Base-by-base conservation (phyloP, 2,329 filamentous ascomycete genomes). In the Mycocentrospora acerina region DNA sequence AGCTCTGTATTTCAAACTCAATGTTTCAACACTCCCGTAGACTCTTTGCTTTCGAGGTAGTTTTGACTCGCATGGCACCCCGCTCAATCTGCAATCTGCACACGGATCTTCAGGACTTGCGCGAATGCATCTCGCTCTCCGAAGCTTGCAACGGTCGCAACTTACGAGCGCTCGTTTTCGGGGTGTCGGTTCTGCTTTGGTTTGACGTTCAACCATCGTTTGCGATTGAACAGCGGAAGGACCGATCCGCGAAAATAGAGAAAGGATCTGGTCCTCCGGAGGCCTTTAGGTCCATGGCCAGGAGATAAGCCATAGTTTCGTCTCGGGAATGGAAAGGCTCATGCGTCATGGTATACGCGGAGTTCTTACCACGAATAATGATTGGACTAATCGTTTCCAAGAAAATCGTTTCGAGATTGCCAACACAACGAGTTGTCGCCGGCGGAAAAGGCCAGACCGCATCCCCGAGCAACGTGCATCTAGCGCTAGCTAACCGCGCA, bases 1-100 rank as follows among this genome's bases (percentile, higher is more conserved):
- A 3, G 71, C 68, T 29, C 71, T 59, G 42, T 70, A 73, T 18
- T 70, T 60, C 19, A 68, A 55, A 32, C 69, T 71, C 29, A 73
- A 53, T n/a, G 69, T 71, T 43, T 73, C 71, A 6, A 72, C 67
- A 40, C 70, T 72, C 12, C 71, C 71, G 37, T 73, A 73, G 9
- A 73, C 69, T 24, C 71, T 56, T 26, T 71, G 69, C 45, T 73
- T 73, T 16, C 71, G 64, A 5, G 71, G 71, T 24, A 72, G 53
- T 9, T 69, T 72, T 7, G 64, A 71, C 46, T 72, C 66, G 50
- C 71, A 73, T 24, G 55, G 51, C 17, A 70, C 66, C 7, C 64
- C 66, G 16, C 59, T 62, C 32, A 67, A 56, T 32, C 63, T 48
- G 44, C 71, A 73, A 37, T 64, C 63, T 29, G 69, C 64, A 41